Evolutionary conservation across 441 rosid genomes (phyloP).

Genomic region (Bruguiera hainesii): DNA sequence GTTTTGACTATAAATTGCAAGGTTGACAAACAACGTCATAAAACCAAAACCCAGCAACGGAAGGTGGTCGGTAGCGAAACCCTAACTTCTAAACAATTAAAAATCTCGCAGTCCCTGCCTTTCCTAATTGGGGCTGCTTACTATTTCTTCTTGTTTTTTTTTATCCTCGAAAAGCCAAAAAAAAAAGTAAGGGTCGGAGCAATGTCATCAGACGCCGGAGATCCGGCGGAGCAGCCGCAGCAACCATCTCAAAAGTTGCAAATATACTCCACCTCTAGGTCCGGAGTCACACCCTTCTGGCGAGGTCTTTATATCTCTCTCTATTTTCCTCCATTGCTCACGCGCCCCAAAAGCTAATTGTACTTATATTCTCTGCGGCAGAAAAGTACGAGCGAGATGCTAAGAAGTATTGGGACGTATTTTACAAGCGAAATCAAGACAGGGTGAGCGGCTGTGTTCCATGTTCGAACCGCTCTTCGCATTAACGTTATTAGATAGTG

Average conservation of each 20-base stretch:
- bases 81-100: too few species aligned
- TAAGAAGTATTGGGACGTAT: slow-evolving; percentile 86
- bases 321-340: slow-evolving; percentile 1
- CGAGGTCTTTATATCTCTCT: slow-evolving; percentile 43
- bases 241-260: slow-evolving; percentile 44
- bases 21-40: too few species aligned
- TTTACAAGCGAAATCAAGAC: slow-evolving; percentile 86
- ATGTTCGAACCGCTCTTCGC: not conserved
- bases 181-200: not conserved
- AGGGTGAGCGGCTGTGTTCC: slow-evolving; percentile 33
- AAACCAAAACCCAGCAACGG: too few species aligned
- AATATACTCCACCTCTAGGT: slow-evolving; percentile 53
- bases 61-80: too few species aligned
- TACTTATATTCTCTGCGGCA: slow-evolving; percentile 20
- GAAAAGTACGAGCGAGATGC: slow-evolving; percentile 92
- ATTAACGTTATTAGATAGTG: slow-evolving; percentile 3
- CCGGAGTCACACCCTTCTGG: slow-evolving; percentile 75
- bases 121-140: too few species aligned
- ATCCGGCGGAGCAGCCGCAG: slow-evolving; percentile 28
- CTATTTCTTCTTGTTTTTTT: too few species aligned
- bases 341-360: not conserved
- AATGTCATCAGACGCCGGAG: slow-evolving; percentile 41
- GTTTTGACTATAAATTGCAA: too few species aligned
- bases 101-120: too few species aligned
- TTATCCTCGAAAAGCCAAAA: too few species aligned